Evolutionary conservation across 805 yeast species (phyloP).

Genomic region (Candida golubevii): DNA sequence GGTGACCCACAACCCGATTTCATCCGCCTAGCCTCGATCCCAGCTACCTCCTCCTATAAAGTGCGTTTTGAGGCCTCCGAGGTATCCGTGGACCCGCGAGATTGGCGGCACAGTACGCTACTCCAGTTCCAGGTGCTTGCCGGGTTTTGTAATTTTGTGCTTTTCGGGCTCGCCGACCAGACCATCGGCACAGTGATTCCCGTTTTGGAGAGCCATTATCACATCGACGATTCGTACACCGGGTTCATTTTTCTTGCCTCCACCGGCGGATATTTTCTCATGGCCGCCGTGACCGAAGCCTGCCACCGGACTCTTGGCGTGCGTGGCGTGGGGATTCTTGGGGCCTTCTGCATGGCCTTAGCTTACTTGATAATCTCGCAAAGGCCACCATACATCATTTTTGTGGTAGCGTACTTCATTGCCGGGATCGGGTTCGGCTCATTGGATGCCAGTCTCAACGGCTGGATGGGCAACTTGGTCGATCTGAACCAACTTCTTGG

Average conservation of each 20-base stretch:
- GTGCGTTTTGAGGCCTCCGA: constrained; percentile 26
- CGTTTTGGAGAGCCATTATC: constrained; percentile 42
- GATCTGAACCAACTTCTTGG: constrained; percentile 51
- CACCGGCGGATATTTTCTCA: constrained; percentile 50
- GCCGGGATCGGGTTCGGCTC: constrained; percentile 56
- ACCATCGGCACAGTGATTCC: constrained; percentile 59
- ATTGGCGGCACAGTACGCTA: constrained; percentile 33
- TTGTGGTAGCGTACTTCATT: constrained; percentile 36
- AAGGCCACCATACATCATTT: constrained; percentile 39
- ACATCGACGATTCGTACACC: constrained; percentile 44
- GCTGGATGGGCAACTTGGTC: constrained; percentile 46
- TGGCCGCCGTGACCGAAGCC: constrained; percentile 47
- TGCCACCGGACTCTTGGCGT: constrained; percentile 45
- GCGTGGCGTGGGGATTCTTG: constrained; percentile 39
- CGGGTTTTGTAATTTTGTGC: constrained; percentile 35
- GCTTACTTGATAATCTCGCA: constrained; percentile 38
- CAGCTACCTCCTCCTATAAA: constrained; percentile 10
- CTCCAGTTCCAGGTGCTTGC: constrained; percentile 43
- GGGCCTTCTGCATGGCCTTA: constrained; percentile 29
- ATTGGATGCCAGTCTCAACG: constrained; percentile 51
- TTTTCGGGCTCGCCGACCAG: constrained; percentile 58
- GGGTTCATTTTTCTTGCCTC: constrained; percentile 50
- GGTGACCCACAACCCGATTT: constrained; percentile 2
- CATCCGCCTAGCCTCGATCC: constrained; percentile 6
- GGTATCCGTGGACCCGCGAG: constrained; percentile 33